Percentiles rank a stretch among this genome's conserved stretches.
Conservation (phyloP, 2,329 filamentous ascomycete genomes). For the Penicillium griseofulvum region DNA sequence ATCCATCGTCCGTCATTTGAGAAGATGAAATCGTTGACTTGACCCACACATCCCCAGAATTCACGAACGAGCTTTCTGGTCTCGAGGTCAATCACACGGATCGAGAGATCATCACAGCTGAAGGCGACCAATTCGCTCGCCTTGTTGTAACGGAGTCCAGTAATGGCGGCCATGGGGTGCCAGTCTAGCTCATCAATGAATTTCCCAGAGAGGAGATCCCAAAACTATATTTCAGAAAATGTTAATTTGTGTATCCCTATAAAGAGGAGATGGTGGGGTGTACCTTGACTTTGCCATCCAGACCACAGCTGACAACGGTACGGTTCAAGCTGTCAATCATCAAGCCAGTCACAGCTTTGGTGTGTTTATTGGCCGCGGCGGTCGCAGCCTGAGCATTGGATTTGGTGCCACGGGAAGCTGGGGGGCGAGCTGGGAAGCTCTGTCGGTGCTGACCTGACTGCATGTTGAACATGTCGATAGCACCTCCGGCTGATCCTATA, state of each 20-base stretch:
- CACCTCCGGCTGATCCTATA: slow-evolving; percentile 77
- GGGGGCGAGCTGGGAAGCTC: slow-evolving; percentile 77
- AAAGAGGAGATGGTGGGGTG: neutral
- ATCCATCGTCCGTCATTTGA: slow-evolving; percentile 94
- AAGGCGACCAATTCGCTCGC: slow-evolving; percentile 83
- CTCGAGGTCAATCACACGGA: slow-evolving; percentile 85
- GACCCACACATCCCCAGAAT: slow-evolving; percentile 74
- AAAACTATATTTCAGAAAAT: slow-evolving; percentile 58
- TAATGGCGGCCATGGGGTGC: slow-evolving; percentile 73
- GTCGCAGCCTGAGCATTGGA: slow-evolving; percentile 38
- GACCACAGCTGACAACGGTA: slow-evolving; percentile 76
- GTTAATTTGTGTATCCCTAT: neutral
- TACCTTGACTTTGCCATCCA: slow-evolving; percentile 85
- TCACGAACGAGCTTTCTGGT: slow-evolving; percentile 90
- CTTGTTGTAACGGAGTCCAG: slow-evolving; percentile 74
- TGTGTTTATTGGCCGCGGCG: slow-evolving; percentile 67
- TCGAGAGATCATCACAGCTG: slow-evolving; percentile 81
- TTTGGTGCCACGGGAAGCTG: slow-evolving; percentile 57
- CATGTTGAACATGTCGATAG: slow-evolving; percentile 93
- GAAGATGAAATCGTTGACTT: slow-evolving; percentile 80
- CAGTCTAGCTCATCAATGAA: slow-evolving; percentile 80
- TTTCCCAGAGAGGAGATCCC: slow-evolving; percentile 85
- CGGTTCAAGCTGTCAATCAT: slow-evolving; percentile 88
- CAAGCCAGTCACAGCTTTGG: slow-evolving; percentile 77
- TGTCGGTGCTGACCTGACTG: slow-evolving; percentile 89